A percentile compares a stretch with the other conserved stretches of the same genome.
phyloP scores from a whole-genome alignment of 202 grass and related monocot genomes.

The Zizania palustris region DNA sequence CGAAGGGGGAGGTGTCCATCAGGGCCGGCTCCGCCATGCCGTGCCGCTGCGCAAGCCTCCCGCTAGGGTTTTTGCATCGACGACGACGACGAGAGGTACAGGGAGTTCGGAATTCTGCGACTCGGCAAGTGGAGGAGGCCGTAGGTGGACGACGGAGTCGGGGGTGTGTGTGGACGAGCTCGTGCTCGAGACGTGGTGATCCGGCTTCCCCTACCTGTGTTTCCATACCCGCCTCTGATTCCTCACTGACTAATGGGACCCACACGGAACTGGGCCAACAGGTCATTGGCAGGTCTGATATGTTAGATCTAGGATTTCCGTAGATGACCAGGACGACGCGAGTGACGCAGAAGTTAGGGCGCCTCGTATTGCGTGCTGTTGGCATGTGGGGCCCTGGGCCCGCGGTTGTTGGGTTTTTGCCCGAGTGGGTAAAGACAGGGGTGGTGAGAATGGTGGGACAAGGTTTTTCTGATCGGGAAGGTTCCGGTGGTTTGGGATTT shows the following conservation, averaged over 20 bases:
- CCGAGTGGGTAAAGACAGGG: not conserved
- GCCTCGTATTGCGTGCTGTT: slow-evolving; percentile 3
- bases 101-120: slow-evolving; percentile 22
- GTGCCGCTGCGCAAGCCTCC: slow-evolving; percentile 10
- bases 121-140: not conserved
- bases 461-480: slow-evolving; percentile 32
- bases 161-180: slow-evolving; percentile 45
- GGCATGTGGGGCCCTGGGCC: slow-evolving; percentile 16
- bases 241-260: not conserved
- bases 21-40: slow-evolving; percentile 80
- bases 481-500: slow-evolving; percentile 35
- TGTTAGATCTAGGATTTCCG: slow-evolving; percentile 46
- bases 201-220: not conserved
- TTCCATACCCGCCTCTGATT: not conserved
- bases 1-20: slow-evolving; percentile 52
- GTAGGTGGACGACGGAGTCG: slow-evolving; percentile 40
- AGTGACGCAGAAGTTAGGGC: slow-evolving; percentile 42
- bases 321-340: not conserved
- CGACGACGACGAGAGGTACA: not conserved
- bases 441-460: not conserved
- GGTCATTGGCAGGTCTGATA: not conserved
- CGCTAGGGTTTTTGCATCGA: slow-evolving; percentile 75
- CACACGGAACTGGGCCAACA: accelerated
- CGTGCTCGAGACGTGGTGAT: slow-evolving; percentile 46
- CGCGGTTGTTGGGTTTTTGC: not conserved